Evolutionary conservation across 2,329 filamentous ascomycete species (phyloP).

Genomic region (Arthrinium phaeospermum): DNA sequence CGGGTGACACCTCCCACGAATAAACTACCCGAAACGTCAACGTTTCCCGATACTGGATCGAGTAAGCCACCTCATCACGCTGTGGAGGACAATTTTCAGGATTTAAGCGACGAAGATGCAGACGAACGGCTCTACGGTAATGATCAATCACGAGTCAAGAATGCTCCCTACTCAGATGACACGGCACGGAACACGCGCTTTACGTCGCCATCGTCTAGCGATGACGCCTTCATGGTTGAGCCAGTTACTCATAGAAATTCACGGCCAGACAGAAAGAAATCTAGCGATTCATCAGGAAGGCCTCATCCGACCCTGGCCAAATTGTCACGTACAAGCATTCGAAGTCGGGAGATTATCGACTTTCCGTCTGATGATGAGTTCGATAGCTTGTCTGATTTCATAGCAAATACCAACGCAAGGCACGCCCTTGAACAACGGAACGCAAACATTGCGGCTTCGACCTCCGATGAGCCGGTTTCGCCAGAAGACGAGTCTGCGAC

Average conservation of each 20-base stretch:
- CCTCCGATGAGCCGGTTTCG: background rate
- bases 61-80: background rate
- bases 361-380: conserved; percentile 36
- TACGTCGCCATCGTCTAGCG: background rate
- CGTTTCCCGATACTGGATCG: background rate
- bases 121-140: background rate
- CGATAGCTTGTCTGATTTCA: conserved; percentile 4
- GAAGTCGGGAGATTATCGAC: conserved; percentile 40
- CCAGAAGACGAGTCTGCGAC: background rate
- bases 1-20: background rate
- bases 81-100: background rate
- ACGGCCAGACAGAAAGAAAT: background rate
- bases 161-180: background rate
- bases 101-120: background rate
- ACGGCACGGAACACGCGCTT: background rate
- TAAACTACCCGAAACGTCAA: background rate
- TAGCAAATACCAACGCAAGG: background rate
- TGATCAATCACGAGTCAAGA: background rate
- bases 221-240: background rate
- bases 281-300: conserved; percentile 14
- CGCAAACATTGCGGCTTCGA: background rate
- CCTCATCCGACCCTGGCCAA: conserved; percentile 37
- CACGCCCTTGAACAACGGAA: background rate
- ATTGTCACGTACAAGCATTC: conserved; percentile 36
- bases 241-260: background rate